These are phyloP conservation scores for Megacollybia marginata DNA, from an alignment of 768 basidiomycete species.

Conservation along the genomic window DNA sequence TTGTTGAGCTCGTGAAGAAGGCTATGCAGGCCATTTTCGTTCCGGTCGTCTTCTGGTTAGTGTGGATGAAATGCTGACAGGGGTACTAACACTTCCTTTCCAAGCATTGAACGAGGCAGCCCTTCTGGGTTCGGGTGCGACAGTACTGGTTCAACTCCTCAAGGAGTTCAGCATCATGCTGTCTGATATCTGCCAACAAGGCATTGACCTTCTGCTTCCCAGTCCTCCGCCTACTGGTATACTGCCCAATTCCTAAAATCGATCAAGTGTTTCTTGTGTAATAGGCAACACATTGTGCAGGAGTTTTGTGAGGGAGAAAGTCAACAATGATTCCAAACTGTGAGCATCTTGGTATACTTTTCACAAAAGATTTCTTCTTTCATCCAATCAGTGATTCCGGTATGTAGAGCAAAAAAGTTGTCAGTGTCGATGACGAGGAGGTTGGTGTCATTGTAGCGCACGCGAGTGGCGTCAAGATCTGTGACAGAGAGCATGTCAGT, in stretches of 20 bases:
- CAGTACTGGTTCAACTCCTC: background rate
- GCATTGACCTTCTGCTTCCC: background rate
- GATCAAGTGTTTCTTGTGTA: constrained; percentile 60
- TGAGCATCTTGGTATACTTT: constrained; percentile 52
- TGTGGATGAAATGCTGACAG: background rate
- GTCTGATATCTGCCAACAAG: no score
- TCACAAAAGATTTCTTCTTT: constrained; percentile 55
- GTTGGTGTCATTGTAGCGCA: constrained; percentile 52
- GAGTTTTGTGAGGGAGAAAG: constrained; percentile 49
- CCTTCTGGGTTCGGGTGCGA: background rate
- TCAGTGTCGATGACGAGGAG: no score
- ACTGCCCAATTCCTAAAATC: constrained; percentile 38
- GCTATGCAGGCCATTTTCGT: background rate
- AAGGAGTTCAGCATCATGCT: no score
- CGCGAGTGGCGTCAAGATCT: no score
- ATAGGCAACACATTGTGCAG: constrained; percentile 57
- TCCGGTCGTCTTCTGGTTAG: background rate
- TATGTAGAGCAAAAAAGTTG: constrained; percentile 43
- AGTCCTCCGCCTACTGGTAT: background rate
- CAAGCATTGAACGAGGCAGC: background rate
- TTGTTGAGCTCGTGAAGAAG: no score
- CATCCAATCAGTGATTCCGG: constrained; percentile 53
- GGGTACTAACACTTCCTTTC: background rate
- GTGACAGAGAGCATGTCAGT: constrained; percentile 55
- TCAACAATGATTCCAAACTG: constrained; percentile 64